Base-by-base conservation (phyloP, 495 filamentous ascomycete species). In the Choiromyces venosus region DNA sequence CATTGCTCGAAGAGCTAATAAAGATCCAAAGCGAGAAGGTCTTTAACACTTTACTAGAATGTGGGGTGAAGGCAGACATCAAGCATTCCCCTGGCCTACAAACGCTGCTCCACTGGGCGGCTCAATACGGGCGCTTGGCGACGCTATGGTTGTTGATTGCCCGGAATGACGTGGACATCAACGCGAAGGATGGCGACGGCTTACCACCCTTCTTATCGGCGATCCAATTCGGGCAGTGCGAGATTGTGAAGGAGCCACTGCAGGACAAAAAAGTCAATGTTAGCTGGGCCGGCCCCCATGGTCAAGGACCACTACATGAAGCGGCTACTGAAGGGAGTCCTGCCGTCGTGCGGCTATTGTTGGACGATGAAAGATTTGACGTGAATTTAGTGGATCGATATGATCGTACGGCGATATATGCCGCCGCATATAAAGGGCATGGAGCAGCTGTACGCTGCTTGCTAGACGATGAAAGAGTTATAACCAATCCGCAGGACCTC, bases 41-140 rank as follows among this genome's bases (percentile, higher is more conserved):
- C 19, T n/a, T 56, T n/a, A 65, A 36, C 67, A 33, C 37, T 19
- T 12, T 37, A 33, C 68, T 52, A 18, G 35, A 37, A 4, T 38
- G 67, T 37, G 33, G 66, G 39, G 25, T 61, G 25, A 12, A 61
- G 33, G 52, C 52, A 12, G 25, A 12, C 52, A 61, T 61, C 52
- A 61, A 33, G 52, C 25, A 61, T 61, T 7, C 52, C 25, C 52
- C 52, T 4, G 52, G 52, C 25, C 33, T 61, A 14, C 66, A 68
- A 19, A 70, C 68, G 5, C 67, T 66, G 18, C 44, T 73, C 39
- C 72, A 73, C 67, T 73, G 44, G 72, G 72, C 71, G 19, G 71
- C 71, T 25, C 29, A 70, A 46, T 10, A 71, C 52, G 44, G 52
- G 18, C 52, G 52, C 52, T 61, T 61, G 25, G 52, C 52, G 52